Conservation (phyloP, 2,329 filamentous ascomycete genomes). For the Pseudogymnoascus verrucosus region DNA sequence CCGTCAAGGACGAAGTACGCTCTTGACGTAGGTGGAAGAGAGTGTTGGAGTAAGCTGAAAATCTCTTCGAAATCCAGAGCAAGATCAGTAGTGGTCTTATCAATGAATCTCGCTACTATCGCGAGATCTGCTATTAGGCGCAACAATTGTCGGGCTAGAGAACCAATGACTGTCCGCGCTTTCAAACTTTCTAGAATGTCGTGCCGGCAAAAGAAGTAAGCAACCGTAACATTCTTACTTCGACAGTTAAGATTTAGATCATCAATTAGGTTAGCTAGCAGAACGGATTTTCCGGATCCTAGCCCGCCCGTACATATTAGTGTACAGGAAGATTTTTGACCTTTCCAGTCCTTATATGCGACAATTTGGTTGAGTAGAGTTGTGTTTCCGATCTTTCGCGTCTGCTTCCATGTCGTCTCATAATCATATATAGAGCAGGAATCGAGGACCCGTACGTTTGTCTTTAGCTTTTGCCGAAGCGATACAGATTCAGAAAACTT, state of each 20-base stretch:
- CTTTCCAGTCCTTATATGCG: constrained; percentile 27
- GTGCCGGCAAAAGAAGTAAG: constrained; percentile 31
- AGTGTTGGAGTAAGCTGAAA: constrained; percentile 18
- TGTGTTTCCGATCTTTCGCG: constrained; percentile 33
- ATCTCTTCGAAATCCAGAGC: constrained; percentile 17
- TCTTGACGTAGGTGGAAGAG: constrained; percentile 16
- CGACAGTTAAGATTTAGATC: constrained; percentile 26
- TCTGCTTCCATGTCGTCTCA: constrained; percentile 34
- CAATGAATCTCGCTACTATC: not conserved
- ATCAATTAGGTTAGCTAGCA: constrained; percentile 37
- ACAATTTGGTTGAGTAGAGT: constrained; percentile 17
- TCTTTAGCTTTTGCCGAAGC: constrained; percentile 15
- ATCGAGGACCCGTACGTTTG: constrained; percentile 27
- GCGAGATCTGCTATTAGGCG: constrained; percentile 20
- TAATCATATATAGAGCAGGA: constrained; percentile 36
- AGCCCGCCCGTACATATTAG: constrained; percentile 34
- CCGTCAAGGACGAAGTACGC: constrained; percentile 30
- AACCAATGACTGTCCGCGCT: constrained; percentile 27
- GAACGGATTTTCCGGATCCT: constrained; percentile 38
- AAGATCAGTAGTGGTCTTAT: not conserved
- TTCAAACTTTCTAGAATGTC: constrained; percentile 26
- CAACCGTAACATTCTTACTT: constrained; percentile 15
- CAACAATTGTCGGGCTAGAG: constrained; percentile 31
- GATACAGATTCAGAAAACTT: constrained; percentile 16
- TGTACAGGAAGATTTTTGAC: constrained; percentile 20